Base-by-base conservation (phyloP, 371 early-diverging fungal genomes). In the Mucor velutinosus region DNA sequence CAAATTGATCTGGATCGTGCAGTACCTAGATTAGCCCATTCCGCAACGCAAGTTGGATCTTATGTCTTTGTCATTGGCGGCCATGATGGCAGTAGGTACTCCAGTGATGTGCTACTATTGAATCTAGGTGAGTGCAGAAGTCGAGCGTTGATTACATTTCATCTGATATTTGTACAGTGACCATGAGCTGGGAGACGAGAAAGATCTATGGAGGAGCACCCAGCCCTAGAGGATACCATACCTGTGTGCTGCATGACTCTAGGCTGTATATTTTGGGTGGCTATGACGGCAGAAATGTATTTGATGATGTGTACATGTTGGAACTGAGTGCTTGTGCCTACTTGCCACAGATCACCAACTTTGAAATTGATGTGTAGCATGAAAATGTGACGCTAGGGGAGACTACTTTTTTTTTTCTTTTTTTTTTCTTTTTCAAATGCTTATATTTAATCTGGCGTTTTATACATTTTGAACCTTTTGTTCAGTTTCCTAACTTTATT, bases 41-140 rank as follows among this genome's bases (percentile, higher is more conserved):
- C 95, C 5, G 82, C 95, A 5, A 93, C 93, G 7, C 92, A 90
- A 66, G 94, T 96, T 0, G 97, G 97, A 10, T 89, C 92, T 19
- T 96, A 94, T 73, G 77, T 96, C 27, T 96, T 95, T 81, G 85
- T 96, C 7, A 76, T 94, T 65, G 93, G 95, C 17, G 97, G 97
- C 4, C 94, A 96, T 76, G 93, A 95, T 71, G 96, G 96, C 0
- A 76, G 85, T 21, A 78, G 83, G 19, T 96, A 96, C 78, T 89
- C 92, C 2, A 86, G 86, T 65, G 91, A 94, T 32, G 88, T 95
- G 10, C 73, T 93, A 37, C 74, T 95, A 70, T 86, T 96, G 29
- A 94, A 96, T 76, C 81, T 96, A 4, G 92, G 88, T 87, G 84
- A 74, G 17, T 39, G 25, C 29, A 10, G 17, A 17, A 7, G 17